Evolutionary conservation across 2,329 filamentous ascomycete species (phyloP).

Genomic region (Phyllosticta capitalensis): DNA sequence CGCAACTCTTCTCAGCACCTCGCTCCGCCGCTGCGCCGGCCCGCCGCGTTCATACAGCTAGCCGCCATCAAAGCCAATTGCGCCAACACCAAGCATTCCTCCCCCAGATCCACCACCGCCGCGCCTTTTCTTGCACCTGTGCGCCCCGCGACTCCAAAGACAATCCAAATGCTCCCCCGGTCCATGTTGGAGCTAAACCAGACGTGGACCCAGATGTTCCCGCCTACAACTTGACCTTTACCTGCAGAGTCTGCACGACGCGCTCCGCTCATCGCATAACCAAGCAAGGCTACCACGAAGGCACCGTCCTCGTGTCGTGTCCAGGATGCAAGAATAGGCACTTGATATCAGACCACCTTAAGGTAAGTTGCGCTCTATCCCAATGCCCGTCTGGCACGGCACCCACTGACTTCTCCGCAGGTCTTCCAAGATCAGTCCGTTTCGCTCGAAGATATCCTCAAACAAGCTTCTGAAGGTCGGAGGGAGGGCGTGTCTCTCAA

Average conservation of each 20-base stretch:
- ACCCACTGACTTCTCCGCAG: slow-evolving; percentile 18
- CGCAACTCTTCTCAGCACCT: slow-evolving; percentile 14
- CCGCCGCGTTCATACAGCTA: slow-evolving; percentile 11
- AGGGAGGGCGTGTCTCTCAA: slow-evolving; percentile 61
- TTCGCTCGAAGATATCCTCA: slow-evolving; percentile 69
- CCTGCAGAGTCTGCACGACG: slow-evolving; percentile 73
- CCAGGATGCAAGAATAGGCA: slow-evolving; percentile 79
- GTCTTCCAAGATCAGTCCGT: slow-evolving; percentile 64
- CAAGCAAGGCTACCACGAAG: slow-evolving; percentile 91
- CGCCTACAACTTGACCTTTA: slow-evolving; percentile 76
- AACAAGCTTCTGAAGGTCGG: slow-evolving; percentile 34
- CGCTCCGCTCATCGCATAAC: slow-evolving; percentile 79
- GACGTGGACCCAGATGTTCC: background rate
- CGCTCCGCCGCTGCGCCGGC: slow-evolving; percentile 1
- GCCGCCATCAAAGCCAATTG: slow-evolving; percentile 17
- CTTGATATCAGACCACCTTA: slow-evolving; percentile 83
- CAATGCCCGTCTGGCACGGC: background rate
- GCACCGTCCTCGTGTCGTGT: slow-evolving; percentile 81
- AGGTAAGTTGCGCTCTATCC: slow-evolving; percentile 30
- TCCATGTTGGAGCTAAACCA: slow-evolving; percentile 42
- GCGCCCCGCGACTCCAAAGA: slow-evolving; percentile 20
- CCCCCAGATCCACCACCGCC: slow-evolving; percentile 1
- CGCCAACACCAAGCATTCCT: slow-evolving; percentile 4
- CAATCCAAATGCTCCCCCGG: slow-evolving; percentile 18
- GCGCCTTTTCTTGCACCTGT: slow-evolving; percentile 19